These are phyloP conservation scores for Glarea lozoyensis DNA, from an alignment of 495 filamentous ascomycete genomes.

Conservation along the genomic window DNA sequence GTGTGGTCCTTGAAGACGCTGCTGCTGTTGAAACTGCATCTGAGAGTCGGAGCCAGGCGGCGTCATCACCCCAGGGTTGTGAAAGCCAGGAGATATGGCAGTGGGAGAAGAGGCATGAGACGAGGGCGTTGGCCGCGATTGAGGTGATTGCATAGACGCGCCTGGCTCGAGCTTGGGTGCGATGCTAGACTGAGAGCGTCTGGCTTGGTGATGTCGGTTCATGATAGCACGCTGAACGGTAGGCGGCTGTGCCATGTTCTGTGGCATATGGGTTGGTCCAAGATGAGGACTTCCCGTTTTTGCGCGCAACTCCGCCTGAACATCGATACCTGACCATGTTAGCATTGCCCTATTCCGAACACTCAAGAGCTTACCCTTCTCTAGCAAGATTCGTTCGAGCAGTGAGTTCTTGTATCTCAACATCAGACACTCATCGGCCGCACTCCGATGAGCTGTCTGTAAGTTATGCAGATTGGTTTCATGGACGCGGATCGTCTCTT, in stretches of 20 bases:
- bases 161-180: slow-evolving; percentile 63
- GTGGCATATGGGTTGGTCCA: slow-evolving; percentile 51
- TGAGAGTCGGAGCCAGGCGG: slow-evolving; percentile 59
- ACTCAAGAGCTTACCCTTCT: slow-evolving; percentile 61
- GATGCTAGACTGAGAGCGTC: slow-evolving; percentile 60
- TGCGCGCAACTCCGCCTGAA: slow-evolving; percentile 85
- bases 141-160: slow-evolving; percentile 43
- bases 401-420: slow-evolving; percentile 96
- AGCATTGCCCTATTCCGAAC: neutral
- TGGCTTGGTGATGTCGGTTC: slow-evolving; percentile 58
- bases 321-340: slow-evolving; percentile 72
- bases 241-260: slow-evolving; percentile 55
- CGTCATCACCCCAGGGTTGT: slow-evolving; percentile 58
- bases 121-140: slow-evolving; percentile 71
- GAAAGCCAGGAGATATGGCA: slow-evolving; percentile 60
- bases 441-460: slow-evolving; percentile 88
- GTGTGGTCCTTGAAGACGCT: slow-evolving; percentile 30
- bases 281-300: slow-evolving; percentile 73
- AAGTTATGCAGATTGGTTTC: slow-evolving; percentile 86
- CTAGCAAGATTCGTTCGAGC: slow-evolving; percentile 86
- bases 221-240: slow-evolving; percentile 65
- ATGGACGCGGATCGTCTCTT: slow-evolving; percentile 95
- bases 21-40: slow-evolving; percentile 33
- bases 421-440: slow-evolving; percentile 97
- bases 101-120: slow-evolving; percentile 75